Percentiles rank a stretch among this genome's conserved stretches.
These are phyloP conservation scores for Pleurostoma richardsiae DNA, from an alignment of 2,329 filamentous ascomycete species.

Conservation along the genomic window DNA sequence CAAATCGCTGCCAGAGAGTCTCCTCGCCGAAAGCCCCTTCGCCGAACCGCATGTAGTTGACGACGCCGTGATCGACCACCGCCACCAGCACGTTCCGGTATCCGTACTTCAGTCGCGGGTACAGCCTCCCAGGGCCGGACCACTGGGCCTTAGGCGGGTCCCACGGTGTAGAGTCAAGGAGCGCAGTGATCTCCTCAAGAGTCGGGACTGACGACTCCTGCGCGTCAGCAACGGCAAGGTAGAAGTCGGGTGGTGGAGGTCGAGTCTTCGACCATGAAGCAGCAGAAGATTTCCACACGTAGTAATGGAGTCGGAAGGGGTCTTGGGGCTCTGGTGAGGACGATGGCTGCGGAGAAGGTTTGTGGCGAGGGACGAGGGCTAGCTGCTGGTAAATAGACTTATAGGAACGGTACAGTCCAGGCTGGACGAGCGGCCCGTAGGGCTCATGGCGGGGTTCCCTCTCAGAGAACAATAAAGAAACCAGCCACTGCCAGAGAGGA, in stretches of 20 bases:
- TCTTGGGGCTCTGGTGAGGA: conserved; percentile 23
- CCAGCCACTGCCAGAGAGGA: conserved; percentile 48
- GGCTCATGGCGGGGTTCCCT: conserved; percentile 20
- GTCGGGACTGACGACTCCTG: conserved; percentile 67
- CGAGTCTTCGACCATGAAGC: conserved; percentile 70
- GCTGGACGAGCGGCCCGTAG: conserved; percentile 54
- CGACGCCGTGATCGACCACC: conserved; percentile 82
- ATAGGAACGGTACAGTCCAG: conserved; percentile 63
- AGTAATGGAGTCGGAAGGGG: conserved; percentile 70
- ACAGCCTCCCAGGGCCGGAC: conserved; percentile 49
- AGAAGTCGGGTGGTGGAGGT: conserved; percentile 76
- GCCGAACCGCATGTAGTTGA: conserved; percentile 78
- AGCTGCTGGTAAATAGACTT: conserved; percentile 71
- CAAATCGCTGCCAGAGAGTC: conserved; percentile 59
- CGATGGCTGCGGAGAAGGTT: conserved; percentile 36
- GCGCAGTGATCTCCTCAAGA: conserved; percentile 61
- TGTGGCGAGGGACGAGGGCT: conserved; percentile 66
- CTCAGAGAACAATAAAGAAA: conserved; percentile 35
- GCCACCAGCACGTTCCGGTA: conserved; percentile 80
- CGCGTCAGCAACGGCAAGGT: conserved; percentile 76
- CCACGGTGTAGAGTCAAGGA: conserved; percentile 71
- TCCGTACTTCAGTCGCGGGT: conserved; percentile 78
- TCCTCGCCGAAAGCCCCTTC: conserved; percentile 79
- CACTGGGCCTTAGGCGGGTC: conserved; percentile 47
- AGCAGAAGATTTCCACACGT: conserved; percentile 73